Evolutionary conservation across 805 yeast species (phyloP), one percentile per base, ranked within the genome.

Genomic region (Monosporozyma aerobia): DNA sequence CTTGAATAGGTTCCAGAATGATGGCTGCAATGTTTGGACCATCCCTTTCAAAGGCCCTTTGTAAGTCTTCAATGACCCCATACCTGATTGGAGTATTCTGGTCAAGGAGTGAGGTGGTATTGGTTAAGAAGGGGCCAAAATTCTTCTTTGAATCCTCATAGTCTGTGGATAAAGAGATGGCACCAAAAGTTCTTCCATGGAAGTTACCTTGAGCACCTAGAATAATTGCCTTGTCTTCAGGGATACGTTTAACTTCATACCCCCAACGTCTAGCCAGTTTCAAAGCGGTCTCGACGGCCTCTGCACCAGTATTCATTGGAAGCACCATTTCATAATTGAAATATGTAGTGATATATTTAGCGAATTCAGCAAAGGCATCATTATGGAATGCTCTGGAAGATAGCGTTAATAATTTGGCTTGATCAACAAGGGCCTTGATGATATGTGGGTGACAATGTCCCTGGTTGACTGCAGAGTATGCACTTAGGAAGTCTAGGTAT

Each of bases 251-350:
- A 69, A 81, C 82, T 63, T 77, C 78, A 75, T 90, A 92, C 53
- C 97, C 98, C 98, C 98, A 92, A 75, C 92, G 84, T 79, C 98
- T 84, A 50, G 97, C 97, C 55, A 92, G 75, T 71, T 92, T 92
- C 67, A 92, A 76, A 30, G 87, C 96, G 43, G 97, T 88, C 74
- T 92, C 98, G 44, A 92, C 98, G 9, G 98, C 98, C 74, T 92
- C 98, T 41, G 97, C 97, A 68, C 98, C 98, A 13, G 98, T 92
- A 76, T 92, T 92, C 97, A 90, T 92, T 59, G 98, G 98, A 67
- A 92, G 75, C 10, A 92, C 92, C 85, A 82, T 83, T 64, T 92
- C 98, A 72, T 88, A 92, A 66, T 83, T 79, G 74, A 92, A 92
- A 67, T 74, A 90, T 67, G 90, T 94, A 51, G 97, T 89, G 55